phyloP scores from a whole-genome alignment of 352 stramenopile genomes.

The Phytophthora citrophthora region DNA sequence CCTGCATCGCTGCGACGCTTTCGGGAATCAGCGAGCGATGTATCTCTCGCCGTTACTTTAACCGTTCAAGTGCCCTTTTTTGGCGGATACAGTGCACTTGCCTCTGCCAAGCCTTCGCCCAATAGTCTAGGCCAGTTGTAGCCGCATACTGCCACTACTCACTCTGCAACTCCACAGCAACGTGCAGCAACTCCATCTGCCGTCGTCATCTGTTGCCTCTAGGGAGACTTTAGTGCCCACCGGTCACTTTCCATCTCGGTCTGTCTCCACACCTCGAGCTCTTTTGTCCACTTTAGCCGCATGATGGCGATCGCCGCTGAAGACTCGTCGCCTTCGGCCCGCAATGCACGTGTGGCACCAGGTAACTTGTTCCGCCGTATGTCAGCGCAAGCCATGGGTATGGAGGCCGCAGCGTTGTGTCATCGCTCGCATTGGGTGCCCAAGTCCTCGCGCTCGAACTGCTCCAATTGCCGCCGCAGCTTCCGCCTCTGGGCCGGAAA shows the following conservation, averaged over 20 bases:
- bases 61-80: constrained; percentile 18
- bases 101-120: constrained; percentile 7
- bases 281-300: neutral
- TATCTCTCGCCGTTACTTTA: constrained; percentile 32
- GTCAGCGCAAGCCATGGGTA: constrained; percentile 69
- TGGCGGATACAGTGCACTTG: constrained; percentile 9
- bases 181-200: constrained; percentile 9
- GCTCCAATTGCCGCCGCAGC: constrained; percentile 66
- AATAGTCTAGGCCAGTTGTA: constrained; percentile 3
- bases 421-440: constrained; percentile 79
- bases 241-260: constrained; percentile 31
- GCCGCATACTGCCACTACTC: neutral
- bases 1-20: constrained; percentile 14
- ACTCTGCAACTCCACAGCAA: constrained; percentile 16
- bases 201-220: constrained; percentile 16
- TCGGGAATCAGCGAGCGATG: constrained; percentile 20
- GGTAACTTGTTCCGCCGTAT: constrained; percentile 58
- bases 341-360: constrained; percentile 21
- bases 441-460: constrained; percentile 68
- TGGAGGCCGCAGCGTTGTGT: constrained; percentile 72
- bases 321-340: constrained; percentile 8
- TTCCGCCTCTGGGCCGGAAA: constrained; percentile 75
- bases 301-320: constrained; percentile 28
- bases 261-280: neutral
- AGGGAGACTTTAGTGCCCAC: constrained; percentile 1